Base-by-base conservation (phyloP, 345 rosid species). In the Heritiera littoralis region DNA sequence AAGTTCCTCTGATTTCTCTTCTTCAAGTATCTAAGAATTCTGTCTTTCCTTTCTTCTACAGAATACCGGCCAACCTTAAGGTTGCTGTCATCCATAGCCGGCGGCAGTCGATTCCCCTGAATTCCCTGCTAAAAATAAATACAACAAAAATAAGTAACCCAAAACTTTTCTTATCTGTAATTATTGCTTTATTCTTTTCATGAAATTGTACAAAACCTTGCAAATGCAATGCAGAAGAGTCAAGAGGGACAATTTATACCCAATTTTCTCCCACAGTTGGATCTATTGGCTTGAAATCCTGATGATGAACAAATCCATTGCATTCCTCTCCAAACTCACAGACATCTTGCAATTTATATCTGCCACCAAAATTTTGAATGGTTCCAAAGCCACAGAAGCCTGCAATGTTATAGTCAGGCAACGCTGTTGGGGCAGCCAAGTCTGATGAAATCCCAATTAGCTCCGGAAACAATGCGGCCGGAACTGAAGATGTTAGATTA, bases 1-100 rank as follows among this genome's bases (percentile, higher is more conserved):
- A 94, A 93, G 86, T 94, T 94, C 80, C 98, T 90, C 81, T 89
- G 94, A 83, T 92, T 94, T 90, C 92, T 90, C 86, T 94, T 94
- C 90, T 92, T 93, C 86, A 93, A 74, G 75, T 92, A 94, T 83
- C 94, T 86, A 28, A 90, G 88, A 84, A 94, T 94, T 85, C 94
- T 89, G n/a, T 89, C 94, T 83, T 90, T 92, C 81, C 98, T 90
- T 82, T 94, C 97, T 81, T 93, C 97, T 5, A 80, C 93, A 0
- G 98, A 80, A 77, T 94, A 94, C 18, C 92, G 87, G 15, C 95
- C 94, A 75, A 93, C 91, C 76, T 89, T 91, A 7, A 78, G 76
- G 54, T 75, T 87, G 48, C 66, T 77, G n/a, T 87, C 92, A 65
- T 85, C 89, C 40, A 75, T 76, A 10, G 52, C 64, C 17, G 73